Evolutionary conservation across 352 stramenopile genomes (phyloP), one percentile per base, ranked within the genome.

Genomic region (Pythium biforme): DNA sequence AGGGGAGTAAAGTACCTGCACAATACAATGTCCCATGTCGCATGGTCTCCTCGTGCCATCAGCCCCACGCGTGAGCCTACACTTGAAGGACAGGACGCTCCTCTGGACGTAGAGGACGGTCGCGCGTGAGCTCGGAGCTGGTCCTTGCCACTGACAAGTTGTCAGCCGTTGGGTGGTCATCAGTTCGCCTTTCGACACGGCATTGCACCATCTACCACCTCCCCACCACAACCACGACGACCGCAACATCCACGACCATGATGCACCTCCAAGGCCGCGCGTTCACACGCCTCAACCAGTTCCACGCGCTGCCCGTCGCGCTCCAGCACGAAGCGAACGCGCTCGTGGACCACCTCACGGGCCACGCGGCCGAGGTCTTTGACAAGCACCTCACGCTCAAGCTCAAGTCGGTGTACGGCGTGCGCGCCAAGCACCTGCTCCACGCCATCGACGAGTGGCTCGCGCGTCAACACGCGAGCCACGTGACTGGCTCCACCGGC

Each of bases 341-440:
- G 15, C 27, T 71, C 67, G 48, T 66, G 73, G 53, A 62, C 66
- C 47, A 72, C 33, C 66, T 85, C 53, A 74, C 58, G 37, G 69
- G 76, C 52, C 76, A 80, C 61, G 71, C 80, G 63, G 56, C 55
- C n/a, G 37, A 58, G 17, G 49, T 69, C 37, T 69, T 69, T 19
- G 48, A 12, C 9, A 40, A 54, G 40, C 62, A 69, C 55, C 62
- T 64, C 33, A 64, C 76, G 41, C 66, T 67, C 19, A 59, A 83
- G 27, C 57, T 71, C 31, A 78, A 80, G 52, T 69, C 78, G 62
- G 60, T 70, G 20, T 72, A 73, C 62, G 76, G 74, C 52, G 69
- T 72, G 22, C 70, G 70, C 25, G 68, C 70, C 45, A 81, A 81
- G 62, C 33, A 48, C 22, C 25, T 59, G 23, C 39, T 59, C 37